Evolutionary conservation across 2,329 filamentous ascomycete genomes (phyloP).

Genomic region (Aspergillus bombycis): DNA sequence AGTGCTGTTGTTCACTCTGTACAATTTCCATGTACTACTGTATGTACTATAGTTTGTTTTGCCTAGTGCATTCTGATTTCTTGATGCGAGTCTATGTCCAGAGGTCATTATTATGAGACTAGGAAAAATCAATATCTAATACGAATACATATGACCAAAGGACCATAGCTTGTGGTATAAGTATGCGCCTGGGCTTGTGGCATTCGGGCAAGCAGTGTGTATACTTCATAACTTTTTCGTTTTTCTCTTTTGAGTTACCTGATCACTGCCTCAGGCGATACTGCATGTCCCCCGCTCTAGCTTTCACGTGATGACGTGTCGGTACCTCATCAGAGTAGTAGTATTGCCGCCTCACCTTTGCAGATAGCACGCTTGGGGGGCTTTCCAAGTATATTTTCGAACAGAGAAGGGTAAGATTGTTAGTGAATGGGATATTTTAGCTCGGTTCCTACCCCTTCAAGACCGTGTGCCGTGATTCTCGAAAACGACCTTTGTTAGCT

Average conservation of each 20-base stretch:
- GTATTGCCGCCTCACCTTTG: conserved; percentile 2
- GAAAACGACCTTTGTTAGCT: conserved; percentile 23
- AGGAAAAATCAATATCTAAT: background rate
- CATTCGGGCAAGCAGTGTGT: background rate
- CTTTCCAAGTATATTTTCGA: background rate
- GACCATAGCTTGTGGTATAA: background rate
- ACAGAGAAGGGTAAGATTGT: background rate
- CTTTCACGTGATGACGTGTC: conserved; percentile 18
- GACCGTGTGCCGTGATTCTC: background rate
- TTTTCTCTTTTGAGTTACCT: background rate
- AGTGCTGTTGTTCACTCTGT: background rate
- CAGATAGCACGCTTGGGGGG: background rate
- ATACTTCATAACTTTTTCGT: background rate
- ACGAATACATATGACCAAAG: background rate
- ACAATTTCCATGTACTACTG: background rate
- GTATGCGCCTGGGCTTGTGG: background rate
- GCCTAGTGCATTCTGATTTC: background rate
- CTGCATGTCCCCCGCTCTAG: background rate
- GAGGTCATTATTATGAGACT: background rate
- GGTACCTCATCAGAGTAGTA: conserved; percentile 10
- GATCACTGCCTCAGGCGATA: background rate
- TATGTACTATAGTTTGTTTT: too few species aligned
- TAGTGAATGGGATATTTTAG: background rate
- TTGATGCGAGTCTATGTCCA: background rate
- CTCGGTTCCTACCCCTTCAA: background rate